Evolutionary conservation across 179 eudicot genomes (phyloP), one percentile per base, ranked within the genome.

Genomic region (Pouteria campechiana): DNA sequence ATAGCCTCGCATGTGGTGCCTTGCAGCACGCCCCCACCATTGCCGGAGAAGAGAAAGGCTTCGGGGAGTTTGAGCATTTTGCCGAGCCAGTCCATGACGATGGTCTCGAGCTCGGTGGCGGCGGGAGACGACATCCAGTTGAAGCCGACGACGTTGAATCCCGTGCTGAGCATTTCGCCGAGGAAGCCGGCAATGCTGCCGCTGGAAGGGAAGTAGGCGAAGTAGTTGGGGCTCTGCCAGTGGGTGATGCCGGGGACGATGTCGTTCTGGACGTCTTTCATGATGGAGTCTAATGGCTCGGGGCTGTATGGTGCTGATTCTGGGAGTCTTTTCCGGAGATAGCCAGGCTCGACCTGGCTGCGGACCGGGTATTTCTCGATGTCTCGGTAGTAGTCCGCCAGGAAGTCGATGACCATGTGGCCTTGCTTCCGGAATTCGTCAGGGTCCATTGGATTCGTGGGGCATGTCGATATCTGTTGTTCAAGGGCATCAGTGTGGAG

Each of bases 41-140:
- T 28, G 3, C 65, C 61, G 1, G 43, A 17, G 9, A 52, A 57
- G 0, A 56, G 44, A 28, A 57, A 64, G 1, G 44, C 13, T 10
- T 42, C 29, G 1, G 70, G 70, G 5, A 64, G 41, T 11, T 44
- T 44, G 9, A 64, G 50, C 46, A 64, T 20, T n/a, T 58, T 29
- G 22, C 59, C 70, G 10, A 64, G 41, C 70, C 70, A 64, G 13
- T 64, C 70, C 60, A 64, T 52, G n/a, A 64, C 70, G n/a, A 64
- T 47, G 6, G 46, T 58, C 41, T 64, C 70, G 3, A 64, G 54
- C 37, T 64, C 70, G 3, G 70, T 64, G 0, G 70, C 57, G 17
- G 64, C 64, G 0, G 70, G 72, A 29, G 66, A 65, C 0, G 62
- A 48, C 8, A 65, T 48, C 72, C 72, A 65, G 17, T 60, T 65